Evolutionary conservation across 2,329 filamentous ascomycete species (phyloP).

Genomic region (Alternaria dauci): DNA sequence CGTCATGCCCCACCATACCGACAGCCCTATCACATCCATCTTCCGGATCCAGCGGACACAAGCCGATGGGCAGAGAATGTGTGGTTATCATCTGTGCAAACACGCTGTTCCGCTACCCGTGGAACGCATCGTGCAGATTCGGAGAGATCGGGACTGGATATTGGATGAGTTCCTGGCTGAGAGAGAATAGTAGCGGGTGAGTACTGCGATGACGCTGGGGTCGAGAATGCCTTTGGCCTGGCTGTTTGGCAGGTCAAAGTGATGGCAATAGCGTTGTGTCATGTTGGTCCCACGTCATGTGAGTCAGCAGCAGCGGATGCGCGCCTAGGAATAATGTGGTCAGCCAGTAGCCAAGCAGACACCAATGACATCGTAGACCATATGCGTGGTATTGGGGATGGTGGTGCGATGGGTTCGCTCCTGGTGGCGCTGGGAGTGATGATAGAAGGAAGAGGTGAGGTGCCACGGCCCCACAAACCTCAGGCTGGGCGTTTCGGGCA

Average conservation of each 20-base stretch:
- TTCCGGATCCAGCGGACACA: conserved; percentile 22
- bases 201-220: too few relatives aligned
- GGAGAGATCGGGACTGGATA: conserved; percentile 30
- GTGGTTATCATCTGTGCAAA: conserved; percentile 33
- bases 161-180: conserved; percentile 25
- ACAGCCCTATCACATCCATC: conserved; percentile 20
- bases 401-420: neutral
- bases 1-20: conserved; percentile 29
- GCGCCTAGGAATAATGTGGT: neutral
- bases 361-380: neutral
- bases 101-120: conserved; percentile 13
- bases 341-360: neutral
- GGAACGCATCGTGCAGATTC: conserved; percentile 27
- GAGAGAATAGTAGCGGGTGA: neutral
- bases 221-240: neutral
- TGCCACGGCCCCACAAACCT: conserved; percentile 25
- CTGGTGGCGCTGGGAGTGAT: neutral
- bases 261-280: neutral
- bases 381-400: neutral
- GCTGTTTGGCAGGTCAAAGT: neutral
- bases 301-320: neutral
- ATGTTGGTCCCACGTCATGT: neutral
- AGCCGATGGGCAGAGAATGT: conserved; percentile 39
- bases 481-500: conserved; percentile 21
- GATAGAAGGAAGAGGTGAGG: conserved; percentile 19